Base-by-base conservation (phyloP, 2,329 filamentous ascomycete species). In the Hymenoscyphus occultus region DNA sequence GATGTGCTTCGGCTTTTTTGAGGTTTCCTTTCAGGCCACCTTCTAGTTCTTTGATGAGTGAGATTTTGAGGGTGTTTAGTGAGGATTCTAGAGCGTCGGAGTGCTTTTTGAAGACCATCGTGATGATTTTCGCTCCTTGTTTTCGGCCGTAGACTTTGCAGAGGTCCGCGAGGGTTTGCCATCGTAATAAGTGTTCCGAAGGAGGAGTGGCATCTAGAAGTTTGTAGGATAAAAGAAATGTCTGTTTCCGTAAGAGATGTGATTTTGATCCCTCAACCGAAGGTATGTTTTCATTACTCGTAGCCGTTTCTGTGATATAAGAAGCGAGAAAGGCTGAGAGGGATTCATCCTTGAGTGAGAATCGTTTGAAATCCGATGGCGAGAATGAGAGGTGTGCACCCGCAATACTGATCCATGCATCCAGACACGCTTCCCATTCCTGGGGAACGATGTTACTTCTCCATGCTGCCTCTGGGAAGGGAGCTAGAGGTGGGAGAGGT, bases 361-460 rank as follows among this genome's bases (percentile, higher is more conserved):
- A 76, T 42, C 76, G 74, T 58, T 75, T 69, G 67, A 95, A 90
- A 0, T 86, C 79, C 1, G 81, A 73, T 6, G 86, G 81, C 0
- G 84, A 72, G 0, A 90, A 77, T 14, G 83, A 81, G 39, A 95
- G 77, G 68, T 93, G 85, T 2, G 87, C 83, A 62, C 88, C 82
- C 6, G 86, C 79, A 6, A 97, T 82, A 12, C 85, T 80, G 19
- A 87, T 79, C 92, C 92, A 97, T 42, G 91, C 88, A 68, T 90
- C 85, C 58, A 96, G 79, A 75, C 90, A 92, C 39, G 85, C 82
- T 69, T 89, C 83, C 93, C 93, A 97, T 77, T 97, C 91, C 60
- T 83, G 78, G 3, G 86, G 78, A 48, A 83, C 81, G 66, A 97
- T 84, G 70, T 84, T 84, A 70, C 84, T 83, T 73, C 87, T 87